Evolutionary conservation across 2,329 filamentous ascomycete species (phyloP).

Genomic region (Lachnellula arida): DNA sequence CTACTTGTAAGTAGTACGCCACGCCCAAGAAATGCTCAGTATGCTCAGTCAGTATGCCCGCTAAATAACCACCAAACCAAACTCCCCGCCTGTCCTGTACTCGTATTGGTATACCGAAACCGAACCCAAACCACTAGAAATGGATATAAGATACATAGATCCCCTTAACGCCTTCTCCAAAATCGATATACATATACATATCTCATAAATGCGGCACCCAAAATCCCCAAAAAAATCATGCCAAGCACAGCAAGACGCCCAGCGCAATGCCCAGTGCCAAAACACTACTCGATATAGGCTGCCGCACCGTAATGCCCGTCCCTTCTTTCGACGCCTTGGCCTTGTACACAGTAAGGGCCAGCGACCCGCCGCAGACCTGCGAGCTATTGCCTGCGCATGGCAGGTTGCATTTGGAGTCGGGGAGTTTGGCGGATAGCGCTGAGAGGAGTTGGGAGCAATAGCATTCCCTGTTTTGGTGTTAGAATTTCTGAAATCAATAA

Average conservation of each 20-base stretch:
- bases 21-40: too few species aligned
- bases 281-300: constrained; percentile 18
- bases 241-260: constrained; percentile 19
- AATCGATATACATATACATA: too few species aligned
- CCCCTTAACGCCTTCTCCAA: too few species aligned
- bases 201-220: not conserved
- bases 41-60: too few species aligned
- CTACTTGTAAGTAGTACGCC: too few species aligned
- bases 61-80: too few species aligned
- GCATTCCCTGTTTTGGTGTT: constrained; percentile 44
- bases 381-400: constrained; percentile 49
- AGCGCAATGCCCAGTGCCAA: constrained; percentile 24
- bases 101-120: too few species aligned
- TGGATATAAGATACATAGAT: too few species aligned
- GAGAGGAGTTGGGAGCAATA: constrained; percentile 52
- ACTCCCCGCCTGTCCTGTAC: too few species aligned
- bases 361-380: constrained; percentile 49
- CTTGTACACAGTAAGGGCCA: constrained; percentile 45
- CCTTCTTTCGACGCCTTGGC: constrained; percentile 15
- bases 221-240: constrained; percentile 6
- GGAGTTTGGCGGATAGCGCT: constrained; percentile 41
- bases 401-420: constrained; percentile 45
- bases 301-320: constrained; percentile 11
- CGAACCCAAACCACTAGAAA: too few species aligned
- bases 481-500: not conserved